Evolutionary conservation across 2,329 filamentous ascomycete genomes (phyloP).

Genomic region (Colletotrichum lentis): DNA sequence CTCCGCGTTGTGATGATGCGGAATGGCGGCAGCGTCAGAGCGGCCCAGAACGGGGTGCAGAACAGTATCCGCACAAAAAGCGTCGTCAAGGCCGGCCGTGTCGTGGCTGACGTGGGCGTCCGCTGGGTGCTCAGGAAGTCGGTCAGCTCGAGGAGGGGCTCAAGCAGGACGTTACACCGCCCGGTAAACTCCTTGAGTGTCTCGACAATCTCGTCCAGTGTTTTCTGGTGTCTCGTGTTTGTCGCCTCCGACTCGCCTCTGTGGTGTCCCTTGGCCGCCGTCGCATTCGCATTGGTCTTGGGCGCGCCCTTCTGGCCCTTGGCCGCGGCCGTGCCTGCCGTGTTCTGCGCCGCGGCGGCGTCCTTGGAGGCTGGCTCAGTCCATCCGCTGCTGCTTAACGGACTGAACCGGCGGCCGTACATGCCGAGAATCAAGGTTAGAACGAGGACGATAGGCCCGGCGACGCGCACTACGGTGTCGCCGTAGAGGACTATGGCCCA

Average conservation of each 20-base stretch:
- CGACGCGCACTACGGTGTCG: slow-evolving; percentile 79
- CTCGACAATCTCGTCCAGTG: slow-evolving; percentile 95
- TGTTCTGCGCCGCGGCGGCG: slow-evolving; percentile 26
- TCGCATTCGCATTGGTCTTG: slow-evolving; percentile 42
- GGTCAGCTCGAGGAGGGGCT: slow-evolving; percentile 86
- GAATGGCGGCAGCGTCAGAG: slow-evolving; percentile 81
- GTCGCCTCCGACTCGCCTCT: slow-evolving; percentile 64
- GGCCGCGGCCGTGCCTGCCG: slow-evolving; percentile 15
- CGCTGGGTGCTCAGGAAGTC: slow-evolving; percentile 93
- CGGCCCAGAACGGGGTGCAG: slow-evolving; percentile 87
- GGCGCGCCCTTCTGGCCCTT: slow-evolving; percentile 27
- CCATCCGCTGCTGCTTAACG: slow-evolving; percentile 85
- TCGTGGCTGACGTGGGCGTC: slow-evolving; percentile 90
- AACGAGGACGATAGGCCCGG: slow-evolving; percentile 85
- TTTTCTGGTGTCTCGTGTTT: slow-evolving; percentile 85
- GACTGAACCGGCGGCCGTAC: slow-evolving; percentile 90
- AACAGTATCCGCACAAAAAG: slow-evolving; percentile 89
- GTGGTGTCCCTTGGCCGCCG: slow-evolving; percentile 49
- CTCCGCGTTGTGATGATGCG: slow-evolving; percentile 87
- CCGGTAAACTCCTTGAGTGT: slow-evolving; percentile 89
- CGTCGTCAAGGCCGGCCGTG: slow-evolving; percentile 85
- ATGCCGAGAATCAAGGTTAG: slow-evolving; percentile 84
- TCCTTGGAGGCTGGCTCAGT: slow-evolving; percentile 55
- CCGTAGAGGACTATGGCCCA: slow-evolving; percentile 90
- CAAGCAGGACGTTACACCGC: slow-evolving; percentile 89